Conservation (phyloP, 345 rosid species). For the Salix purpurea region DNA sequence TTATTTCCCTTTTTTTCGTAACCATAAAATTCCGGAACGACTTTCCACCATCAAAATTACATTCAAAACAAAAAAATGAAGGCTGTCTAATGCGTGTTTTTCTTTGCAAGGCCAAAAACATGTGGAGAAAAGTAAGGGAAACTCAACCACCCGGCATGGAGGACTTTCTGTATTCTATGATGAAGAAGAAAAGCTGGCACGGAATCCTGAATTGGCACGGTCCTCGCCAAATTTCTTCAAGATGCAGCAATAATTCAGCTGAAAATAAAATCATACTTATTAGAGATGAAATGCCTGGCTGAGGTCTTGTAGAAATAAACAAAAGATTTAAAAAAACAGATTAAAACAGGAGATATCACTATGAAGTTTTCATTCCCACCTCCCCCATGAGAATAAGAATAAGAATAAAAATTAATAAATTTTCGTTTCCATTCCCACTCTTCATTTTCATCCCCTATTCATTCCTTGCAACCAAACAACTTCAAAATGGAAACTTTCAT, state of each 20-base stretch:
- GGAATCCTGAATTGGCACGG: slow-evolving; percentile 53
- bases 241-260: slow-evolving; percentile 70
- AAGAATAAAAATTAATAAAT: too few relatives aligned
- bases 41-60: slow-evolving; percentile 1
- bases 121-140: neutral
- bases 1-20: neutral
- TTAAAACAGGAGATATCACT: neutral
- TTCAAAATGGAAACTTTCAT: neutral
- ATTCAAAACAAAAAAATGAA: slow-evolving; percentile 3
- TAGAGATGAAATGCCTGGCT: slow-evolving; percentile 10
- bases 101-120: slow-evolving; percentile 6
- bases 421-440: too few relatives aligned
- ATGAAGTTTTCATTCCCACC: neutral
- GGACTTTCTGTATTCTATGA: slow-evolving; percentile 19
- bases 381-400: neutral
- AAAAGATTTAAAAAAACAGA: neutral
- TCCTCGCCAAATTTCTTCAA: slow-evolving; percentile 57
- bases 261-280: slow-evolving; percentile 20
- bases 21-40: neutral
- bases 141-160: slow-evolving; percentile 14
- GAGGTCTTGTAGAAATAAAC: neutral
- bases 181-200: slow-evolving; percentile 49
- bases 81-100: slow-evolving; percentile 3
- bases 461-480: neutral
- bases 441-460: neutral